A percentile compares a stretch with the other conserved stretches of the same genome.
Evolutionary conservation across 306 rosid species (phyloP).

Genomic region (Astragalus membranaceus): DNA sequence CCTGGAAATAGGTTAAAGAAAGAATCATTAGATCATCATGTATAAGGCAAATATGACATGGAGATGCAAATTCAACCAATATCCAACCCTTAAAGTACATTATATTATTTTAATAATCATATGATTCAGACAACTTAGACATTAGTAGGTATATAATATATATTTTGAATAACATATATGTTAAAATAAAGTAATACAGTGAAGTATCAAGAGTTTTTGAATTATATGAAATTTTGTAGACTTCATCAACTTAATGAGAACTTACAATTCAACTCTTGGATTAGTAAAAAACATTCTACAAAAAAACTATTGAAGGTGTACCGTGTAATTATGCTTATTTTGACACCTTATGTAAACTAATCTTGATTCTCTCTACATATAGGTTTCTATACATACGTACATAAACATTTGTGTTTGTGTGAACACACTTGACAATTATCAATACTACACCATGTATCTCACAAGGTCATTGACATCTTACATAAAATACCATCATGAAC

Average conservation of each 20-base stretch:
- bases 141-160: background rate
- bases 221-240: background rate
- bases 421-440: background rate
- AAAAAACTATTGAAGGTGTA: background rate
- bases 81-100: background rate
- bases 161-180: background rate
- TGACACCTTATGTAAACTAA: background rate
- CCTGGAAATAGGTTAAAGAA: constrained; percentile 35
- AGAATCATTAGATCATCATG: background rate
- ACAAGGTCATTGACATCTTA: background rate
- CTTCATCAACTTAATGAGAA: background rate
- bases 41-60: background rate
- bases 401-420: background rate
- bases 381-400: no score
- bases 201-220: background rate
- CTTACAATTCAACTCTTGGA: background rate
- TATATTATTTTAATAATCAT: background rate
- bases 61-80: background rate
- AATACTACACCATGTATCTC: background rate
- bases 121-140: background rate
- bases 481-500: constrained; percentile 1
- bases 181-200: background rate
- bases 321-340: background rate
- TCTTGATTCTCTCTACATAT: background rate
- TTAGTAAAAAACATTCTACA: background rate